Evolutionary conservation across 1,284 basidiomycete species (phyloP).

Genomic region (Vanrija pseudolonga): DNA sequence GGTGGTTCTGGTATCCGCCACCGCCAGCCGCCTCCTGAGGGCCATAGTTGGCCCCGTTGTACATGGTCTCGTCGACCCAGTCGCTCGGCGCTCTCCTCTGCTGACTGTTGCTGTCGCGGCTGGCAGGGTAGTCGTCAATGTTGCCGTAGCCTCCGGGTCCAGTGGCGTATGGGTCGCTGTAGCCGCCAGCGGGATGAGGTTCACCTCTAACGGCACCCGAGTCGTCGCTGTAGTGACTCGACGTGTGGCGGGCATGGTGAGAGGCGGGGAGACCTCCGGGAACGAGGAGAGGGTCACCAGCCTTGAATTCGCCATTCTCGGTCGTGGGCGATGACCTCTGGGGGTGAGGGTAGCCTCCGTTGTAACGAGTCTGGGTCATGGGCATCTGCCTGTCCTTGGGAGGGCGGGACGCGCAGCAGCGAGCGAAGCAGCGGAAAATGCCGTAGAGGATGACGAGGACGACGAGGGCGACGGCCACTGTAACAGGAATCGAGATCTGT

Average conservation of each 20-base stretch:
- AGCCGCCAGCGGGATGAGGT: not conserved
- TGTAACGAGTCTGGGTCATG: not conserved
- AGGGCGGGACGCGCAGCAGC: not conserved
- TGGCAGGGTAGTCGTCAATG: constrained; percentile 2
- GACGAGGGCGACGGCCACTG: constrained; percentile 65
- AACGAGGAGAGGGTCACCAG: not conserved
- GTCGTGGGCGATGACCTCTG: not conserved
- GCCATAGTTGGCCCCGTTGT: constrained; percentile 43
- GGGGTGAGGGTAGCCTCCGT: not conserved
- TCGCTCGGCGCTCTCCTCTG: not conserved
- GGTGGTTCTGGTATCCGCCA: no score
- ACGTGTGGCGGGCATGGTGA: no score
- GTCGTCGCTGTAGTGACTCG: no score
- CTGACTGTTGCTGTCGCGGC: not conserved
- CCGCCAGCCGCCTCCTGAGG: constrained; percentile 16
- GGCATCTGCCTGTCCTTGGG: not conserved
- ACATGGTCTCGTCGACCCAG: constrained; percentile 38
- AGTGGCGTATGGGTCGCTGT: not conserved
- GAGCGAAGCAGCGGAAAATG: constrained; percentile 1
- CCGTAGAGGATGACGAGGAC: constrained; percentile 23
- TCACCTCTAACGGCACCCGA: no score
- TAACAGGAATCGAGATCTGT: constrained; percentile 75
- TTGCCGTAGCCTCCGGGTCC: not conserved
- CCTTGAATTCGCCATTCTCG: not conserved
- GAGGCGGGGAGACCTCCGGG: not conserved